Conservation (phyloP, 106 monocot species). For the Xerophyta viscosa region DNA sequence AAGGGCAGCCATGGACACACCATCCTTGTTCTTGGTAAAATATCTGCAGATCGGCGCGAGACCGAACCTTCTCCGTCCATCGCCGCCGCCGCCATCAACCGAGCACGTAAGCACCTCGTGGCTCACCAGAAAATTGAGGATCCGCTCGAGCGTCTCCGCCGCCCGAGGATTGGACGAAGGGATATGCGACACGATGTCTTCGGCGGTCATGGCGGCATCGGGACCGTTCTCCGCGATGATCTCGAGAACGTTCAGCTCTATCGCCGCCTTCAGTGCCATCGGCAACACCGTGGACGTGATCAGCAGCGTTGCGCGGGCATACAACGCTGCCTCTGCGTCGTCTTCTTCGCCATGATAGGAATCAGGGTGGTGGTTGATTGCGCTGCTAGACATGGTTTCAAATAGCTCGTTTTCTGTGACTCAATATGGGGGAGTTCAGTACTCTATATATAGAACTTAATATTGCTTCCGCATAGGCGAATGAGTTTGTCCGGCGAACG, state of each 20-base stretch:
- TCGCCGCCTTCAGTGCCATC: slow-evolving; percentile 5
- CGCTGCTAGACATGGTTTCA: too few relatives aligned
- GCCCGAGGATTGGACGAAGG: slow-evolving; percentile 2
- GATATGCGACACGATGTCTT: slow-evolving; percentile 3
- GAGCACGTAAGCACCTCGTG: slow-evolving; percentile 7
- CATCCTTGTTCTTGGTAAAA: slow-evolving; percentile 8
- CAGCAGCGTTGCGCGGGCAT: background rate
- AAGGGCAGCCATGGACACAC: slow-evolving; percentile 18
- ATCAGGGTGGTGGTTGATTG: too few relatives aligned
- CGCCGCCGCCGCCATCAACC: slow-evolving; percentile 4
- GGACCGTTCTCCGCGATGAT: slow-evolving; percentile 2
- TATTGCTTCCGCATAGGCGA: too few relatives aligned
- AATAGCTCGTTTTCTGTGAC: too few relatives aligned
- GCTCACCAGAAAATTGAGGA: slow-evolving; percentile 9
- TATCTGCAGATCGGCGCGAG: background rate
- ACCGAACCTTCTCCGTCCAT: slow-evolving; percentile 1
- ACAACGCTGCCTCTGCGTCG: background rate
- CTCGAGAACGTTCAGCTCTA: slow-evolving; percentile 9
- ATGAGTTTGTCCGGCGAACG: too few relatives aligned
- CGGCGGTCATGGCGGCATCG: background rate
- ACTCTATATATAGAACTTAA: too few relatives aligned
- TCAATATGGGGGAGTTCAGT: too few relatives aligned
- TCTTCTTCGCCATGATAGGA: too few relatives aligned
- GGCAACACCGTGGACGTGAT: background rate
- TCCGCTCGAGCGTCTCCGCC: slow-evolving; percentile 6